Base-by-base conservation (phyloP, 768 basidiomycete genomes). In the Asterophora parasitica region DNA sequence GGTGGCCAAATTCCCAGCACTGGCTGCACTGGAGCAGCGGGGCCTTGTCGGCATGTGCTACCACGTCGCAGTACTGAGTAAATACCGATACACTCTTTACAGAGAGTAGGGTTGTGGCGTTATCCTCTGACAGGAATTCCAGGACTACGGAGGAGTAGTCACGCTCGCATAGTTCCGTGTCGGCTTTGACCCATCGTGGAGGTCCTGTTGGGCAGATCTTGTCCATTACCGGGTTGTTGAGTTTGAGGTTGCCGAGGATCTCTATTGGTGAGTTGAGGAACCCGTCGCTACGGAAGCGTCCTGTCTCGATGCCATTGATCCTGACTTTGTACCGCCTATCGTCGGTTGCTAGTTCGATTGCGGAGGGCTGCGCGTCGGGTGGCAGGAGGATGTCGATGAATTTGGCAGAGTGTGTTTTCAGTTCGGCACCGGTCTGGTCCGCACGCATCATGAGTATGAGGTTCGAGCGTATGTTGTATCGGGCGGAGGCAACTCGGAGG, bases 271-370 rank as follows among this genome's bases (percentile, higher is more conserved):
- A 33, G 39, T 44, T 32, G 9, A 42, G 19, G 4, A 9, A 1
- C 1, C 11, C 26, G 23, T 40, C 13, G 0, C 32, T n/a, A 0
- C 12, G 2, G 2, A 3, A 6, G 3, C 23, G 23, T 23, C 34
- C 33, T 5, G 49, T 50, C 31, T 37, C 34, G 0, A 46, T 33
- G 1, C 53, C 51, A 8, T 58, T 56, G 1, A 62, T 31, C 15
- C 55, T 44, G 2, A 60, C 49, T 45, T 58, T 62, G 46, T 30
- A 62, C 42, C 56, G 52, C 27, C 51, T 56, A 34, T 62, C 59
- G 30, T 56, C 61, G 27, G 52, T 49, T 8, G 50, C 12, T 4
- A 42, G 35, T 0, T 44, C 49, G 11, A 44, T 33, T 26, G 37
- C 39, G 26, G 57, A 40, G 10, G 42, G n/a, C 28, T 44, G 51